phyloP scores from a whole-genome alignment of 805 yeast species.

The Soucietia sequanensis region DNA sequence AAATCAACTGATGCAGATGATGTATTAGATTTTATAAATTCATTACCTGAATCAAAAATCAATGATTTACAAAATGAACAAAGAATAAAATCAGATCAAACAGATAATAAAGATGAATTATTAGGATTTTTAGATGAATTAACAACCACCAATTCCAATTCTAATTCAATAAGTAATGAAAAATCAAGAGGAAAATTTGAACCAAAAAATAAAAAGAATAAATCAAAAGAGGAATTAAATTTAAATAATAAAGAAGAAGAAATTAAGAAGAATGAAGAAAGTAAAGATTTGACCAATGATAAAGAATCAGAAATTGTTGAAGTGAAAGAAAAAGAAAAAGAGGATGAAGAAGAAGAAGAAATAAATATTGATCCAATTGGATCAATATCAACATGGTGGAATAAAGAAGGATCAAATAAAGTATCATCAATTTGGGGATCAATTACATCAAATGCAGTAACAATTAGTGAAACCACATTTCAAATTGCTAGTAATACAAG shows the following conservation, averaged over 20 bases:
- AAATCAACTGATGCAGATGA: conserved; percentile 61
- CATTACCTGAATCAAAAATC: conserved; percentile 61
- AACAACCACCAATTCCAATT: conserved; percentile 36
- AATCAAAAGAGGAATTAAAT: conserved; percentile 15
- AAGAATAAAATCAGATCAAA: conserved; percentile 18
- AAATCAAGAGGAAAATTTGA: conserved; percentile 27
- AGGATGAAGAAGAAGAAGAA: conserved; percentile 11
- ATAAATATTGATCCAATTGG: conserved; percentile 57
- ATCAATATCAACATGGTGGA: conserved; percentile 74
- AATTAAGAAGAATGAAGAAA: conserved; percentile 2
- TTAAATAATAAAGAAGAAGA: too few relatives aligned
- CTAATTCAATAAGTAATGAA: too few relatives aligned
- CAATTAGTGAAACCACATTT: conserved; percentile 49
- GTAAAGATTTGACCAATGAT: too few relatives aligned
- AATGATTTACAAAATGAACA: conserved; percentile 18
- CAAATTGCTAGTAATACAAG: conserved; percentile 48
- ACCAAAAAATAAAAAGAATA: conserved; percentile 24
- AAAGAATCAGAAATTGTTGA: neutral
- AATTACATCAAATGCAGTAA: conserved; percentile 52
- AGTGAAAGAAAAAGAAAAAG: neutral
- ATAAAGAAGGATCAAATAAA: conserved; percentile 61
- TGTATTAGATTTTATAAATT: conserved; percentile 75
- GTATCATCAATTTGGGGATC: conserved; percentile 70
- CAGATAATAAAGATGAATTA: conserved; percentile 50
- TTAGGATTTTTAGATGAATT: conserved; percentile 65